Base-by-base conservation (phyloP, 1,284 basidiomycete species). In the Paramarasmius palmivorus region DNA sequence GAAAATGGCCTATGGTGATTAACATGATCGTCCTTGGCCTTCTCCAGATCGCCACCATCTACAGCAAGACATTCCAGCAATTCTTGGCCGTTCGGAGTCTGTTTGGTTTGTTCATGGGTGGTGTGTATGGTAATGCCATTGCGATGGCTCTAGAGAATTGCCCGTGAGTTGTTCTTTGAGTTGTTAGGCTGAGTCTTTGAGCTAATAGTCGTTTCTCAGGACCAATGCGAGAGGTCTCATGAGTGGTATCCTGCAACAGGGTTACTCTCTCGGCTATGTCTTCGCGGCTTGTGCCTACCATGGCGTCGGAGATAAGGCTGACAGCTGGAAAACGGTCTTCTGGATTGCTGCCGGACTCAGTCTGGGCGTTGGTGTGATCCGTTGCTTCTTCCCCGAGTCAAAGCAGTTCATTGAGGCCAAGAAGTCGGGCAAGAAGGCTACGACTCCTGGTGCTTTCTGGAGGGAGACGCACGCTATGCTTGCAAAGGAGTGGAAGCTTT, bases 171-270 rank as follows among this genome's bases (percentile, higher is more conserved):
- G 6, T 15, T 25, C 15, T 26, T 26, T 46, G 9, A 9, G 6
- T 32, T 29, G 44, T n/a, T 19, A 17, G 15, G 17, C n/a, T 46
- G 39, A n/a, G n/a, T n/a, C n/a, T n/a, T n/a, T n/a, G n/a, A n/a
- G n/a, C n/a, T n/a, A n/a, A 32, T 32, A 23, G 25, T n/a, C 9
- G n/a, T n/a, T n/a, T n/a, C 12, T n/a, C 25, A 46, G 44, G 9
- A 17, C 40, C n/a, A 42, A 55, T 29, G 56, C 56, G 4, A 40
- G 56, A 39, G 56, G 56, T 12, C 29, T 57, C 6, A 52, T 55
- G 42, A 57, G 56, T 36, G 56, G 56, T 15, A 49, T 57, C n/a
- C 45, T 57, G 2, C 56, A 57, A 40, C 56, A 57, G 41, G 56
- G 56, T 7, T 57, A 57, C 26, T 52, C 56, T 1, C 29, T 57